Base-by-base conservation (phyloP, 441 rosid genomes). In the Manihot esculenta region DNA sequence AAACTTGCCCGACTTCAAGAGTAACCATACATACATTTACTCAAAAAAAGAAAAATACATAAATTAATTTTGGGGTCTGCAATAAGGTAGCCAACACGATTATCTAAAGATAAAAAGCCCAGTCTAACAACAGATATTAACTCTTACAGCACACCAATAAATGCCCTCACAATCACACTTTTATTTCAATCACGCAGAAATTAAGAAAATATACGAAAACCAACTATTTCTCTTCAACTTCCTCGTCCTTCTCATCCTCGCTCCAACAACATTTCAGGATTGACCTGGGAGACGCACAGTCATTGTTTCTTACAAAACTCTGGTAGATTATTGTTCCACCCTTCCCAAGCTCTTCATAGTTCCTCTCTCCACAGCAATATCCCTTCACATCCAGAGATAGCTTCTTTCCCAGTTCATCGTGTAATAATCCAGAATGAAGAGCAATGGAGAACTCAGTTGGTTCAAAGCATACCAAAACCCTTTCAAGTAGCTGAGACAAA, bases 401-500 rank as follows among this genome's bases (percentile, higher is more conserved):
- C 14, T 61, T 70, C 23, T 26, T n/a, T 20, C 45, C 70, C 4
- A 66, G 49, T 33, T 78, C 61, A 7, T 45, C 70, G 7, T 55
- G 66, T 10, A 60, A 57, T 18, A 68, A 68, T 56, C 82, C 76
- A 26, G 82, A 76, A 21, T 83, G 90, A 64, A 90, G 65, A 0
- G 94, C 87, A 14, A 92, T 61, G 10, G 96, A 90, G 71, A 92
- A 86, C 7, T 87, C 88, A 45, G 72, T 70, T 0, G 97, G 96
- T 63, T 58, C 77, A 62, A 92, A 90, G 79, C 93, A 92, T 18
- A 75, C 84, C 72, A 90, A 68, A 12, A 87, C 93, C 78, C 88
- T 82, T 70, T 81, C 79, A 5, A 89, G 77, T 81, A 92, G 58
- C 76, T 76, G 75, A 21, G 58, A 65, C 73, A 81, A 50, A 59